Evolutionary conservation across 2,329 filamentous ascomycete genomes (phyloP), one percentile per base, ranked within the genome.

Genomic region (Boeremia exigua): DNA sequence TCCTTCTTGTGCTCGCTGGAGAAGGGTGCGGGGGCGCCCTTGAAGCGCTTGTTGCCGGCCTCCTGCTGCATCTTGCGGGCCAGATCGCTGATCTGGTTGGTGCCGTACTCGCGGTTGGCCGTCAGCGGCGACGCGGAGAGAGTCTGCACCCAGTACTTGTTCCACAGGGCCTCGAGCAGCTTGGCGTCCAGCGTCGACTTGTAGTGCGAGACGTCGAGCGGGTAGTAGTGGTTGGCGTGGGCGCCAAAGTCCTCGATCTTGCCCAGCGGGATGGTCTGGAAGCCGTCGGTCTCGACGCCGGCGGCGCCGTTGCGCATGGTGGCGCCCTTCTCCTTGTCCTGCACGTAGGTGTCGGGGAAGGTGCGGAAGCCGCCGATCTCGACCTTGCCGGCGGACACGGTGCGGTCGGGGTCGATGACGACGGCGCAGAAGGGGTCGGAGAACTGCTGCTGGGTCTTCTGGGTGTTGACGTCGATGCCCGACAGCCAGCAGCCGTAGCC

Each of bases 131-230:
- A 95, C 67, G 96, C 91, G 29, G 92, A 96, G 17, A 99, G 84
- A 6, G 95, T 99, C 71, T 96, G 91, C 30, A 97, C 93, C 95
- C 92, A 96, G 81, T 99, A 99, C 77, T 98, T 98, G 81, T 97
- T 96, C 95, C 95, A 98, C 28, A 99, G 82, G 47, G 92, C 84
- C 70, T 96, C 91, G 5, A 99, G 82, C 23, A 99, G 83, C 67
- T 92, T 89, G 2, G 88, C 84, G 77, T 99, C 95, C 27, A 99
- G 87, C 0, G 90, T 89, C 61, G 91, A 95, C 80, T 98, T 98
- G 84, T 92, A 99, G 77, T 96, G 92, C 29, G 92, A 92, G 12
- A 98, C 90, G 59, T 96, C 90, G 6, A 99, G 84, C 12, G 89
- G 84, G 77, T 99, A 99, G 80, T 99, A 99, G 51, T 90, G 87